Base-by-base conservation (phyloP, 306 rosid species). In the Biancaea sappan region DNA sequence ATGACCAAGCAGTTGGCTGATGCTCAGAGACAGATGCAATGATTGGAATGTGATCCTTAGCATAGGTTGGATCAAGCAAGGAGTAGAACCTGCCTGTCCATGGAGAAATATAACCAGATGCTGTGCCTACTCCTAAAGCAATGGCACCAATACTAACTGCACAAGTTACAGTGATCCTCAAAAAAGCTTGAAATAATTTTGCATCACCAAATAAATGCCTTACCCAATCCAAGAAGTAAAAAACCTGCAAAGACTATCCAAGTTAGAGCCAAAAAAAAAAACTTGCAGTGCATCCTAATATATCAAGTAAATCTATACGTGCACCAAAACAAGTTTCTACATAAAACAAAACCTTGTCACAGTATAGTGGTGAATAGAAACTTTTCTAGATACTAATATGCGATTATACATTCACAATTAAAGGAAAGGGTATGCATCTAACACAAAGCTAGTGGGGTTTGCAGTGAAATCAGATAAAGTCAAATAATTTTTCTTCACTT, bases 1-100 rank as follows among this genome's bases (percentile, higher is more conserved):
- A 94, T 10, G 99, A 94, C 99, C 99, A 95, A 21, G 99, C 98
- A n/a, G 99, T 95, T 21, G 99, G 99, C 79, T 95, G 99, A 87
- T 95, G 99, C 87, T 95, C 99, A 65, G 99, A 95, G 86, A 95
- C 99, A 19, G 99, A 95, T 4, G 98, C 99, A 57, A 95, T 95
- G 50, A 95, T 95, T 8, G 98, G 99, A 77, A 95, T 95, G 74
- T 95, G 96, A 85, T 92, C 99, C 83, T 95, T 95, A 7, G 99
- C 99, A 62, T 95, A 95, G 9, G 99, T 95, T 69, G 99, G 99
- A 81, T 95, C 99, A 14, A 95, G 93, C 86, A 95, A 81, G 73
- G 99, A 95, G 82, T 95, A 95, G 83, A 95, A 95, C 73, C 99
- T 82, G 35, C 99, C 99, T 0, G 99, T 89, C 99, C 99, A 95